These are phyloP conservation scores for Neurospora crassa DNA, from an alignment of 2,329 filamentous ascomycete genomes.

Conservation along the genomic window DNA sequence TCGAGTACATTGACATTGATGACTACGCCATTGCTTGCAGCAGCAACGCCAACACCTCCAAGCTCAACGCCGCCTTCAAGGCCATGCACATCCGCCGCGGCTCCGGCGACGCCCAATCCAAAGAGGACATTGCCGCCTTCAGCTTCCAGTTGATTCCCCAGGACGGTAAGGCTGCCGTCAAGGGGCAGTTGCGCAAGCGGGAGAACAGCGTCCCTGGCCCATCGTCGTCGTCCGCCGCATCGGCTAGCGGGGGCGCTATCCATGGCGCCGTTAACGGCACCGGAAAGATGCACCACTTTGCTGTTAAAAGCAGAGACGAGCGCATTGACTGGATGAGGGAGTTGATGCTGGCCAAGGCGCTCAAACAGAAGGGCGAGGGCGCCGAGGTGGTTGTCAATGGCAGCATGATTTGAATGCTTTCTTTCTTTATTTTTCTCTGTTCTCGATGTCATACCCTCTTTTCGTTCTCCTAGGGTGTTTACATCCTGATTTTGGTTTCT, in stretches of 20 bases:
- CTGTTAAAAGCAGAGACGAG: conserved; percentile 77
- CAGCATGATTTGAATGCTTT: conserved; percentile 51
- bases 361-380: conserved; percentile 74
- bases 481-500: neutral
- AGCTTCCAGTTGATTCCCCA: conserved; percentile 79
- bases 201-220: conserved; percentile 34
- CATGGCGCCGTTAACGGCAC: conserved; percentile 44
- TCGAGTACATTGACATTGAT: conserved; percentile 78
- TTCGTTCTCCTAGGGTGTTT: neutral
- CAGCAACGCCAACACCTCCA: conserved; percentile 62
- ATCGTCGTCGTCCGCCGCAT: conserved; percentile 18
- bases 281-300: conserved; percentile 87
- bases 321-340: conserved; percentile 97
- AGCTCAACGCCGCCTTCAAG: conserved; percentile 82
- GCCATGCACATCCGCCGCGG: conserved; percentile 56
- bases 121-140: conserved; percentile 57
- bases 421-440: conserved; percentile 15
- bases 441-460: conserved; percentile 7
- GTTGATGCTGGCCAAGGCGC: conserved; percentile 81
- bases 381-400: conserved; percentile 78
- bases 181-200: conserved; percentile 36
- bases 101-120: conserved; percentile 35
- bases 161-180: conserved; percentile 42
- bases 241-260: conserved; percentile 17
- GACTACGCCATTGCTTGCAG: conserved; percentile 84